A percentile compares a stretch with the other conserved stretches of the same genome.
phyloP scores from a whole-genome alignment of 495 filamentous ascomycete species.

The Bacidia rubella region DNA sequence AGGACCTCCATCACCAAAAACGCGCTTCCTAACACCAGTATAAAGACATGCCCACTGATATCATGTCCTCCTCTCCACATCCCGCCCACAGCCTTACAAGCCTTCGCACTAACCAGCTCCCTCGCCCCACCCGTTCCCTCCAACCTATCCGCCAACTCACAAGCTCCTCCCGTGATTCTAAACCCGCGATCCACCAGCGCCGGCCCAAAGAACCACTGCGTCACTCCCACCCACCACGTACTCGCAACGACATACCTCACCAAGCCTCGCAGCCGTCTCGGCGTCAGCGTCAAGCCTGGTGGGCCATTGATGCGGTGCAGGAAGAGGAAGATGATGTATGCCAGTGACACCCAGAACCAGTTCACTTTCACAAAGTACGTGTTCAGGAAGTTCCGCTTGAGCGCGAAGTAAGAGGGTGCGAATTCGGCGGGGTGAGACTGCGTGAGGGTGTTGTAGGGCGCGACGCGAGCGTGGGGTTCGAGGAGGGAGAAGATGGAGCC shows the following conservation, averaged over 20 bases:
- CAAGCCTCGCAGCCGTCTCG: constrained; percentile 34
- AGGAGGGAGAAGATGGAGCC: constrained; percentile 70
- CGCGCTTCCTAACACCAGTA: constrained; percentile 70
- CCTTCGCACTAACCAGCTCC: constrained; percentile 53
- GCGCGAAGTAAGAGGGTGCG: constrained; percentile 80
- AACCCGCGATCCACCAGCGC: constrained; percentile 81
- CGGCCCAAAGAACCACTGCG: constrained; percentile 94
- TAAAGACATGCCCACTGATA: constrained; percentile 87
- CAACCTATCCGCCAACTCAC: constrained; percentile 35
- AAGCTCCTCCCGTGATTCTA: constrained; percentile 65
- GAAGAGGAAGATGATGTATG: constrained; percentile 48
- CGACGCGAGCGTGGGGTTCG: constrained; percentile 50
- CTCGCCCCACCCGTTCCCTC: constrained; percentile 19
- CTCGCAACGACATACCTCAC: constrained; percentile 61
- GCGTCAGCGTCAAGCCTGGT: constrained; percentile 22
- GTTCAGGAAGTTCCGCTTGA: constrained; percentile 86
- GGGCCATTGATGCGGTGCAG: constrained; percentile 38
- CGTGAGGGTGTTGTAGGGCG: constrained; percentile 39
- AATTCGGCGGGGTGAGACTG: constrained; percentile 44
- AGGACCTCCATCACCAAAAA: constrained; percentile 69
- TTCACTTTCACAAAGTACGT: constrained; percentile 83
- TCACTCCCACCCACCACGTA: constrained; percentile 60
- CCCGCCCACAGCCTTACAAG: constrained; percentile 72
- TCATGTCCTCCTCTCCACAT: constrained; percentile 83
- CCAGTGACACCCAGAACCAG: constrained; percentile 76